phyloP scores from a whole-genome alignment of 2,329 filamentous ascomycete genomes.

The Cordyceps javanica region DNA sequence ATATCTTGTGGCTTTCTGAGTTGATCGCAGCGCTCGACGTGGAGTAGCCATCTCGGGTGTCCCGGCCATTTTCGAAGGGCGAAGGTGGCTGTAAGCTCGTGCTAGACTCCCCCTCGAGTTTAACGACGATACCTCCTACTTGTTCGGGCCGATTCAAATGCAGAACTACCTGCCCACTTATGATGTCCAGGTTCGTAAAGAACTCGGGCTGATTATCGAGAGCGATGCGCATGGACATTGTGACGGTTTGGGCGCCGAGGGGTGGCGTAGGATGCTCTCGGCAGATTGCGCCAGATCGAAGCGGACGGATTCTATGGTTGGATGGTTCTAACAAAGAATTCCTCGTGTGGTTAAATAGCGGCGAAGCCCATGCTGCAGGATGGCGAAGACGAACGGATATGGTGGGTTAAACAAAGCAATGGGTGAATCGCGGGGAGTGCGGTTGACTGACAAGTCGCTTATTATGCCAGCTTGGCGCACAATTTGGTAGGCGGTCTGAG shows the following conservation, averaged over 20 bases:
- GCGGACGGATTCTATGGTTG: neutral
- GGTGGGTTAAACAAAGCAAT: neutral
- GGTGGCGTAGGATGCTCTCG: neutral
- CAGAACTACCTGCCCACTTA: constrained; percentile 57
- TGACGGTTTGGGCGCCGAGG: constrained; percentile 17
- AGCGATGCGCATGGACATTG: constrained; percentile 61
- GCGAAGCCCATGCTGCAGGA: neutral
- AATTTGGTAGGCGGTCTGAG: constrained; percentile 8
- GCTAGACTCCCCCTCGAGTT: constrained; percentile 73
- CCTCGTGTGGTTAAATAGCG: neutral
- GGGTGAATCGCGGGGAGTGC: neutral
- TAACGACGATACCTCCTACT: constrained; percentile 69
- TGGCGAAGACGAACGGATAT: neutral
- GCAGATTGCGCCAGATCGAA: neutral
- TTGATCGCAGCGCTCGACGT: constrained; percentile 26
- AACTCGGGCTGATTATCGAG: constrained; percentile 63
- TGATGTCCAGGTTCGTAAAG: constrained; percentile 73
- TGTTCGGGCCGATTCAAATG: constrained; percentile 59
- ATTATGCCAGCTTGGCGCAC: neutral
- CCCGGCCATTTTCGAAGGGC: constrained; percentile 32
- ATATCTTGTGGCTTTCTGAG: constrained; percentile 62
- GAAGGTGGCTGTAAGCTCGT: constrained; percentile 55
- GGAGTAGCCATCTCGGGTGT: constrained; percentile 27
- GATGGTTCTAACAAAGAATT: neutral
- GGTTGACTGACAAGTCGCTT: neutral